Evolutionary conservation across 1,284 basidiomycete genomes (phyloP).

Genomic region (Cystobasidium sp.): DNA sequence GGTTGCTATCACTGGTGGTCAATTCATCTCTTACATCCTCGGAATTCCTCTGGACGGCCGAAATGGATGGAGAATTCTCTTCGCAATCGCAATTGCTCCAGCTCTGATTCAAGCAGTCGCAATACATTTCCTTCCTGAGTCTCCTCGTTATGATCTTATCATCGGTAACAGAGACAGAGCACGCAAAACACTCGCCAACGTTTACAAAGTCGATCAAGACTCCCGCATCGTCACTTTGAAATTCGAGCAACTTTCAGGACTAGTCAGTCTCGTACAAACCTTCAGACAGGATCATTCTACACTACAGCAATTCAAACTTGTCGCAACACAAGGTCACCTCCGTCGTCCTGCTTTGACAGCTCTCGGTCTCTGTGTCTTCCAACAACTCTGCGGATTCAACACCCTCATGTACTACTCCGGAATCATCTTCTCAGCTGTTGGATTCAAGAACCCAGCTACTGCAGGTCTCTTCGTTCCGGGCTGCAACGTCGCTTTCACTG

Average conservation of each 20-base stretch:
- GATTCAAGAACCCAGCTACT: slow-evolving; percentile 56
- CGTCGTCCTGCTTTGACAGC: slow-evolving; percentile 53
- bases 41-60: slow-evolving; percentile 64
- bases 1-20: slow-evolving; percentile 51
- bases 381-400: slow-evolving; percentile 59
- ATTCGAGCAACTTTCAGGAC: slow-evolving; percentile 61
- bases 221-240: slow-evolving; percentile 69
- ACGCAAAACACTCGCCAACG: slow-evolving; percentile 64
- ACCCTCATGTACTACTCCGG: slow-evolving; percentile 56
- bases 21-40: slow-evolving; percentile 46
- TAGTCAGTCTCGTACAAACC: slow-evolving; percentile 62
- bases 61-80: slow-evolving; percentile 81
- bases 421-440: slow-evolving; percentile 55
- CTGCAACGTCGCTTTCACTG: slow-evolving; percentile 38
- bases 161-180: slow-evolving; percentile 62
- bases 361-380: slow-evolving; percentile 47
- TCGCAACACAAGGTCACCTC: slow-evolving; percentile 10
- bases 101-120: slow-evolving; percentile 34
- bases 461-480: slow-evolving; percentile 50
- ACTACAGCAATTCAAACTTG: slow-evolving; percentile 7
- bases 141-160: slow-evolving; percentile 37
- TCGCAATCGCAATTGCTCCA: slow-evolving; percentile 55
- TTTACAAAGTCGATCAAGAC: slow-evolving; percentile 55
- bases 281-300: slow-evolving; percentile 1
- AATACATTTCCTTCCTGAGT: slow-evolving; percentile 37